phyloP scores from a whole-genome alignment of 2,329 filamentous ascomycete genomes.

The Daldinia sp. region DNA sequence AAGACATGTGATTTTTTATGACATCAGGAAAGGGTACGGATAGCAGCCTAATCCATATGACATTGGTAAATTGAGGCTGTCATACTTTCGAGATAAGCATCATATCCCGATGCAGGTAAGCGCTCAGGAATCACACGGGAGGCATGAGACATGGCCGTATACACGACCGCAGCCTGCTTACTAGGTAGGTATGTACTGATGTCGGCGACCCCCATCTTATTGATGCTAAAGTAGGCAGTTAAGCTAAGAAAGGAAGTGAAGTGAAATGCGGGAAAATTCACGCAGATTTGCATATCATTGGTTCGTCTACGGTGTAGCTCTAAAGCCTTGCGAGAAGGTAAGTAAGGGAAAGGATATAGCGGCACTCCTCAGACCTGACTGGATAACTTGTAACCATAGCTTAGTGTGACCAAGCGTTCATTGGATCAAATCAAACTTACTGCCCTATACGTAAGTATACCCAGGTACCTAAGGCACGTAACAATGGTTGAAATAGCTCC shows the following conservation, averaged over 20 bases:
- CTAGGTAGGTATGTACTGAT: background rate
- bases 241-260: background rate
- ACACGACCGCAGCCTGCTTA: background rate
- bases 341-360: background rate
- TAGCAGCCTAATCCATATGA: background rate
- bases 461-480: background rate
- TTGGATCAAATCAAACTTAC: background rate
- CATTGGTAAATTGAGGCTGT: background rate
- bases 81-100: background rate
- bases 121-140: background rate
- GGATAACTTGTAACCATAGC: background rate
- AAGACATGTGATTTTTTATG: background rate
- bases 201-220: background rate
- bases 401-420: background rate
- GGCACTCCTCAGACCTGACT: background rate
- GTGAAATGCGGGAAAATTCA: background rate
- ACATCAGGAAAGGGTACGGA: background rate
- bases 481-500: too few species aligned
- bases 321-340: background rate
- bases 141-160: background rate
- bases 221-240: background rate
- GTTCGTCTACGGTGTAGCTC: background rate
- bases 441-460: background rate
- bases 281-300: background rate
- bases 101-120: constrained; percentile 8